These are phyloP conservation scores for Aspergillus felis DNA, from an alignment of 2,329 filamentous ascomycete species.

Conservation along the genomic window DNA sequence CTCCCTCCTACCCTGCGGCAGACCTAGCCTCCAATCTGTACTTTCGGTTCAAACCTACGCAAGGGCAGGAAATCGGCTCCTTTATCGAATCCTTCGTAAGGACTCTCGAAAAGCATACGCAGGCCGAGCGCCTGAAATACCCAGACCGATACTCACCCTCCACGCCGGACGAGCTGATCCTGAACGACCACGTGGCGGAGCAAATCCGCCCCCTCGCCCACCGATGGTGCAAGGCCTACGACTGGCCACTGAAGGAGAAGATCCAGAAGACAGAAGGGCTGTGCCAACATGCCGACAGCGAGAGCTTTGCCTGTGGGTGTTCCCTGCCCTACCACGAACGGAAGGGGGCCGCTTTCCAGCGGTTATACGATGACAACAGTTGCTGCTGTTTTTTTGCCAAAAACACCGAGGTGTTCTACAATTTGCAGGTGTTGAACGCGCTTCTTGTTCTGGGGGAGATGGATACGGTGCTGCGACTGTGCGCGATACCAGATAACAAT, in stretches of 20 bases:
- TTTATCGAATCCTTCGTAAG: constrained; percentile 10
- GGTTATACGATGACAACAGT: not conserved
- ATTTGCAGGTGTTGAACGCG: constrained; percentile 19
- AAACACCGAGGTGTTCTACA: constrained; percentile 13
- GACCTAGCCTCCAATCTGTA: not conserved
- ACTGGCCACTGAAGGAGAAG: not conserved
- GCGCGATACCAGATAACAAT: constrained; percentile 6
- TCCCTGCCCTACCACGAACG: constrained; percentile 12
- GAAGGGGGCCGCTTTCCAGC: constrained; percentile 13
- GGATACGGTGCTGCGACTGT: constrained; percentile 16
- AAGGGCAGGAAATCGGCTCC: constrained; percentile 6
- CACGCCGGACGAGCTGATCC: constrained; percentile 1
- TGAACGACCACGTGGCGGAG: constrained; percentile 3
- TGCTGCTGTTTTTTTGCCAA: constrained; percentile 13
- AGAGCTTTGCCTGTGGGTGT: not conserved
- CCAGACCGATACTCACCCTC: not conserved
- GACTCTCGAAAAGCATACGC: constrained; percentile 6
- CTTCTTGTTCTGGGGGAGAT: constrained; percentile 23
- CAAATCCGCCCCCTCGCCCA: constrained; percentile 6
- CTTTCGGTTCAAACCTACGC: constrained; percentile 6
- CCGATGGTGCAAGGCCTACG: constrained; percentile 4
- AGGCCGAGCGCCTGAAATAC: constrained; percentile 10
- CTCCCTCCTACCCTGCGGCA: not conserved
- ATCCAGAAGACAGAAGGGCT: not conserved
- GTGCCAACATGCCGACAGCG: not conserved